Conservation (phyloP, 1,284 basidiomycete genomes). For the Sporisorium graminicola region DNA sequence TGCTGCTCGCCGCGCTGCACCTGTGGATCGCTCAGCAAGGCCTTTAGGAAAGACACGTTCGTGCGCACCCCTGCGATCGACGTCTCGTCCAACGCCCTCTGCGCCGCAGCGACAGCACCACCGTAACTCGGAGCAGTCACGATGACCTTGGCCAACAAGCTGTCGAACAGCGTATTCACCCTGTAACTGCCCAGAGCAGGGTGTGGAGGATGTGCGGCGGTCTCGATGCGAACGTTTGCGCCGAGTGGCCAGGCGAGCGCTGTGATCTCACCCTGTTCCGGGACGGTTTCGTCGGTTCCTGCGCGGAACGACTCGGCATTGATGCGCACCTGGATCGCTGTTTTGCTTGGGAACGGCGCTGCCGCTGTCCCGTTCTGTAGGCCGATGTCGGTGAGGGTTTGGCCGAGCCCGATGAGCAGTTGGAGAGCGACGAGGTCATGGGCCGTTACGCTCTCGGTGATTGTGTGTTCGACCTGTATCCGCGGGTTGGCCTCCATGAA, state of each 20-base stretch:
- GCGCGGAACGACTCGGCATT: constrained; percentile 42
- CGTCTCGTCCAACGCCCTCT: constrained; percentile 22
- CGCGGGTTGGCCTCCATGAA: constrained; percentile 58
- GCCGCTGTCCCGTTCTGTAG: not conserved
- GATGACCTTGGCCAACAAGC: constrained; percentile 56
- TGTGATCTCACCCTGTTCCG: constrained; percentile 29
- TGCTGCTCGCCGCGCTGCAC: constrained; percentile 24
- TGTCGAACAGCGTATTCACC: constrained; percentile 50
- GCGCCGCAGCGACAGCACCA: constrained; percentile 17
- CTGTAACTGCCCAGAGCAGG: constrained; percentile 14
- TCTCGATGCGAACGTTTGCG: constrained; percentile 47
- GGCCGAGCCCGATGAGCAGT: constrained; percentile 29
- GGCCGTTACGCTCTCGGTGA: constrained; percentile 42
- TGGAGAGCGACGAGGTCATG: constrained; percentile 41
- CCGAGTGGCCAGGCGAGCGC: constrained; percentile 38
- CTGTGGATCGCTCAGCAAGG: constrained; percentile 19
- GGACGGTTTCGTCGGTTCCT: constrained; percentile 23
- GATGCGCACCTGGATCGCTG: constrained; percentile 42
- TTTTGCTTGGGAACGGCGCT: constrained; percentile 7
- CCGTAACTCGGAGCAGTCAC: constrained; percentile 38
- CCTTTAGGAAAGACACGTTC: constrained; percentile 34
- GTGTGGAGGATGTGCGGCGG: constrained; percentile 46
- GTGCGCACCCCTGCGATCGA: constrained; percentile 36
- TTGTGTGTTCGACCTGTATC: constrained; percentile 55
- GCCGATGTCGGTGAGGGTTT: constrained; percentile 20